Percentiles rank a stretch among this genome's conserved stretches.
These are phyloP conservation scores for Zymoseptoria pseudotritici DNA, from an alignment of 2,329 filamentous ascomycete genomes.

Conservation along the genomic window DNA sequence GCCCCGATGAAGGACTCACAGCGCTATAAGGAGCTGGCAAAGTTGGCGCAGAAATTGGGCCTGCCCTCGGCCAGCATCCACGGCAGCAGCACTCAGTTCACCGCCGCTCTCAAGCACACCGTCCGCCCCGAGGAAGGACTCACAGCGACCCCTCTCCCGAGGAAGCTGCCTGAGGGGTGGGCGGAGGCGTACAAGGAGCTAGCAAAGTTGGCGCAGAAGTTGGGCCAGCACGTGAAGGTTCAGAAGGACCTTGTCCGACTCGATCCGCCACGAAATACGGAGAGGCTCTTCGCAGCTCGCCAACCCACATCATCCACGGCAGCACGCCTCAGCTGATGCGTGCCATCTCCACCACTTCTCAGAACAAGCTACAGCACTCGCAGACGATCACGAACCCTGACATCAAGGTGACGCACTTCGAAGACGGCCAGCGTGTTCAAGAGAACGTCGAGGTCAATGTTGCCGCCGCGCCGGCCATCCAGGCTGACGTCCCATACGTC, in stretches of 20 bases:
- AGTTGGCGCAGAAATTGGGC: slow-evolving; percentile 52
- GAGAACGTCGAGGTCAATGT: slow-evolving; percentile 4
- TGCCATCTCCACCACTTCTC: no score
- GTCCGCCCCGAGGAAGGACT: no score
- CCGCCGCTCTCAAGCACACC: no score
- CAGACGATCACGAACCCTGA: slow-evolving; percentile 16
- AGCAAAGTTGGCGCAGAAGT: slow-evolving; percentile 53
- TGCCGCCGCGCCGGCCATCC: no score
- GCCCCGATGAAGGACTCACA: no score
- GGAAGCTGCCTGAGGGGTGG: slow-evolving; percentile 46
- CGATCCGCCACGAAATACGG: neutral
- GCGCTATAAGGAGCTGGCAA: slow-evolving; percentile 53
- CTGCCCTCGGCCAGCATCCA: slow-evolving; percentile 27
- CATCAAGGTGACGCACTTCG: slow-evolving; percentile 28
- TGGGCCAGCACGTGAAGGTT: slow-evolving; percentile 50
- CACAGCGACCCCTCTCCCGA: no score
- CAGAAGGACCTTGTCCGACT: slow-evolving; percentile 15
- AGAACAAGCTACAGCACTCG: no score
- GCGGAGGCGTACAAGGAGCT: slow-evolving; percentile 54
- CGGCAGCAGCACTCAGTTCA: no score
- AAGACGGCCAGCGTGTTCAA: slow-evolving; percentile 25
- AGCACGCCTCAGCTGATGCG: no score
- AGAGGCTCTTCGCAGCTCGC: no score
- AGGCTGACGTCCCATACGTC: slow-evolving; percentile 12
- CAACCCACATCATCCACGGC: no score